Conservation (phyloP, 345 rosid species). For the Salix dunnii region DNA sequence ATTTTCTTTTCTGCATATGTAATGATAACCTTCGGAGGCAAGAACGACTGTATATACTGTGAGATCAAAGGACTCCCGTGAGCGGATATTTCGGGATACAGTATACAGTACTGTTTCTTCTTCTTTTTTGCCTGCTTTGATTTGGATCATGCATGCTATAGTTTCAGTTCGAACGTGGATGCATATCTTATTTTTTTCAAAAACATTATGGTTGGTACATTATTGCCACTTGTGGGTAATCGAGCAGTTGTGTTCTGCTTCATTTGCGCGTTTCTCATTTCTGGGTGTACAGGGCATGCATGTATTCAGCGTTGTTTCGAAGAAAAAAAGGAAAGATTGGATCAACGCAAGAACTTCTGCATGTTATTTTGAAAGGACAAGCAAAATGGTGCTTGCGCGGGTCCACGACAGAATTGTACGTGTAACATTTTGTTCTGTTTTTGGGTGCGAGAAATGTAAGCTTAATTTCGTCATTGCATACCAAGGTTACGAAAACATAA, state of each 20-base stretch:
- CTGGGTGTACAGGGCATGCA: not conserved
- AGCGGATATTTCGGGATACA: constrained; percentile 8
- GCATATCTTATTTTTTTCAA: not conserved
- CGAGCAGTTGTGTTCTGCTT: not conserved
- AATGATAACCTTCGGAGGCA: not conserved
- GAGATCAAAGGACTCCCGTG: constrained; percentile 4
- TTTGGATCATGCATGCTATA: not conserved
- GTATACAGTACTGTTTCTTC: not conserved
- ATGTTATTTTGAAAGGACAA: not conserved
- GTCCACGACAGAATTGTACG: not conserved
- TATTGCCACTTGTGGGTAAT: not conserved
- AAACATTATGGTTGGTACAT: not conserved
- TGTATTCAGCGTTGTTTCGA: not conserved
- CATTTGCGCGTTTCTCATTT: not conserved
- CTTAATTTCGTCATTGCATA: not conserved
- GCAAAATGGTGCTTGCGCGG: not conserved
- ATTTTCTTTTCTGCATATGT: not conserved
- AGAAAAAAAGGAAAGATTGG: not conserved
- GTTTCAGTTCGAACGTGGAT: not conserved
- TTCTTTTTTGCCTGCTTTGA: not conserved
- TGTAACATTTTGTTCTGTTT: not conserved
- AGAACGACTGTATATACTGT: constrained; percentile 3
- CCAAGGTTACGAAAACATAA: too few species aligned
- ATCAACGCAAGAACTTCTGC: not conserved
- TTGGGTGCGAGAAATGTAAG: not conserved